Percentiles rank a stretch among this genome's conserved stretches.
These are phyloP conservation scores for Annulohypoxylon bovei DNA, from an alignment of 495 filamentous ascomycete species.

Conservation along the genomic window DNA sequence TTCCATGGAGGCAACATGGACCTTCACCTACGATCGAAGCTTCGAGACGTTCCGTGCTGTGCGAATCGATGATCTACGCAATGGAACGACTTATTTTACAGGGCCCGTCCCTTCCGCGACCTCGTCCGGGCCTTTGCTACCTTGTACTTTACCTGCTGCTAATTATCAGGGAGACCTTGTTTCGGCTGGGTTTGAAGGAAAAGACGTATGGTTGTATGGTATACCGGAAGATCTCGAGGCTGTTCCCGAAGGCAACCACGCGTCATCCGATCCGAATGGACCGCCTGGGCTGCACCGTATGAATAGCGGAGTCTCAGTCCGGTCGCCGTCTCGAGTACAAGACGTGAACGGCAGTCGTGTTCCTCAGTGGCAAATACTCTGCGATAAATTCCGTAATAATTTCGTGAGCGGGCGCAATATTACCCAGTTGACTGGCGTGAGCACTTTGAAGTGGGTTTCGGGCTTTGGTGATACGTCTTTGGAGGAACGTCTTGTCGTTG, in stretches of 20 bases:
- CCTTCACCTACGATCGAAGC: conserved; percentile 79
- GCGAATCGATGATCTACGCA: conserved; percentile 74
- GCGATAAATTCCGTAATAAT: conserved; percentile 71
- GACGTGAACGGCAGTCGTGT: conserved; percentile 52
- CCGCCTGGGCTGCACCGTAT: conserved; percentile 47
- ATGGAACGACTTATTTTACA: conserved; percentile 84
- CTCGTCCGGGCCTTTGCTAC: conserved; percentile 61
- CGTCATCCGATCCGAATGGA: conserved; percentile 42
- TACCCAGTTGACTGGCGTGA: conserved; percentile 64
- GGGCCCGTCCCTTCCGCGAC: conserved; percentile 65
- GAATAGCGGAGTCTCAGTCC: conserved; percentile 53
- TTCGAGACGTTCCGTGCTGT: conserved; percentile 82
- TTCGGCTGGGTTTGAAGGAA: conserved; percentile 77
- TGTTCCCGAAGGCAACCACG: conserved; percentile 49
- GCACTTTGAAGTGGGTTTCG: conserved; percentile 70
- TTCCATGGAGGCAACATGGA: conserved; percentile 80
- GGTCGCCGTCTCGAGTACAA: conserved; percentile 48
- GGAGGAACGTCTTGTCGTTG: conserved; percentile 73
- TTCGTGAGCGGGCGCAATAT: conserved; percentile 69
- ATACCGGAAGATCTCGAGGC: conserved; percentile 78
- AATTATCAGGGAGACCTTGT: conserved; percentile 76
- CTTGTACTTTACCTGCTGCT: conserved; percentile 74
- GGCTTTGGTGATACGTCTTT: conserved; percentile 55
- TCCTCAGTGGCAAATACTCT: conserved; percentile 76
- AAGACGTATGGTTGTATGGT: conserved; percentile 82